phyloP scores from a whole-genome alignment of 2,329 filamentous ascomycete species.

The Chaetomiaceae sp. region DNA sequence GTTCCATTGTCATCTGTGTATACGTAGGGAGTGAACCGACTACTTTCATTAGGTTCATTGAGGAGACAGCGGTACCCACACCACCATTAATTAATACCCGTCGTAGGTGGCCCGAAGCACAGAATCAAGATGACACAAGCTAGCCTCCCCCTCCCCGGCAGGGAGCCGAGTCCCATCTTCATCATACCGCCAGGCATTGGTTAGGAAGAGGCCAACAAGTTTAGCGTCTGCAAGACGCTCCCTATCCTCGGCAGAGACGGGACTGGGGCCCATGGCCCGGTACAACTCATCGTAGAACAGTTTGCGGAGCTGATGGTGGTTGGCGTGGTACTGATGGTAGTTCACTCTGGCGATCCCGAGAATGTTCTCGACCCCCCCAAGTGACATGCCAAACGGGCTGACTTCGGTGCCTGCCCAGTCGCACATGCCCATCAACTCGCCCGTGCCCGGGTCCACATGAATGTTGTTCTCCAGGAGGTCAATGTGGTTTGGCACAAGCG shows the following conservation, averaged over 20 bases:
- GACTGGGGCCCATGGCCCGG: not conserved
- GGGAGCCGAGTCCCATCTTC: not conserved
- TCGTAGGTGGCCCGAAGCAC: not conserved
- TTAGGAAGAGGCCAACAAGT: constrained; percentile 1
- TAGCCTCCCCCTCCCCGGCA: not conserved
- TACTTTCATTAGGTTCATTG: too few relatives aligned
- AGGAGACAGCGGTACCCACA: too few relatives aligned
- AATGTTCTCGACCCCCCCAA: constrained; percentile 1
- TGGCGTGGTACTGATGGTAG: not conserved
- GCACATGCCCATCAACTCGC: not conserved
- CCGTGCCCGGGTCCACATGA: not conserved
- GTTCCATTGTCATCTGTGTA: too few relatives aligned
- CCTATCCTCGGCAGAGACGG: not conserved
- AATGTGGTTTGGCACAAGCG: constrained; percentile 4
- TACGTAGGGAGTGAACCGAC: too few relatives aligned
- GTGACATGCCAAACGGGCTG: constrained; percentile 1
- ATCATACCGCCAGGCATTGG: constrained; percentile 1
- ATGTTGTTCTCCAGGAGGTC: constrained; percentile 7
- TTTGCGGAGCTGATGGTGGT: not conserved
- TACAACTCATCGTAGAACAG: not conserved
- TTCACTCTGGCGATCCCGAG: not conserved
- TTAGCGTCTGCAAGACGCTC: not conserved
- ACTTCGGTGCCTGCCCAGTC: not conserved
- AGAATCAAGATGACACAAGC: not conserved
- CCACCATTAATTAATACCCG: not conserved